Conservation (phyloP, 1,284 basidiomycete species). For the Cryptococcus sp. region DNA sequence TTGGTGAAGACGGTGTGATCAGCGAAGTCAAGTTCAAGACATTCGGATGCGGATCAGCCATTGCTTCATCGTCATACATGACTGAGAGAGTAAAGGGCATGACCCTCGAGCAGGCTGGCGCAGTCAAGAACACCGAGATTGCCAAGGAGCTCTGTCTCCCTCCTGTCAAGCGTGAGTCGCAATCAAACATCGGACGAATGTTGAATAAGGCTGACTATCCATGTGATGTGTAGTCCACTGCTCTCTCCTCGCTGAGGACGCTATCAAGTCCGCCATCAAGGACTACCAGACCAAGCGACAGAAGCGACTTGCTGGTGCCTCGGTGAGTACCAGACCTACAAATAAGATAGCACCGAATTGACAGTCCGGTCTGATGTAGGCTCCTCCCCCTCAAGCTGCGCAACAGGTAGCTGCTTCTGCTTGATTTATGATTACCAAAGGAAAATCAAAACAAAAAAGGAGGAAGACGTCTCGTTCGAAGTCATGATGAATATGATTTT, state of each 20-base stretch:
- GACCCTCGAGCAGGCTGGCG: conserved; percentile 87
- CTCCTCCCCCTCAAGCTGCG: conserved; percentile 2
- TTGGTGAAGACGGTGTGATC: conserved; percentile 87
- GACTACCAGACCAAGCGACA: conserved; percentile 82
- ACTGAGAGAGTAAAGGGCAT: conserved; percentile 97
- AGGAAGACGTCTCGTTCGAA: background rate
- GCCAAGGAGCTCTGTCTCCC: conserved; percentile 94
- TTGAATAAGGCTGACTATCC: background rate
- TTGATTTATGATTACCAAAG: background rate
- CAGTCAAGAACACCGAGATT: conserved; percentile 99
- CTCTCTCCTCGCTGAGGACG: conserved; percentile 95
- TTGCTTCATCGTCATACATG: conserved; percentile 95
- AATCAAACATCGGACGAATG: conserved; percentile 31
- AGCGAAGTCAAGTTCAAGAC: conserved; percentile 99
- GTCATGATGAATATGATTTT: background rate
- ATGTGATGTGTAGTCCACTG: conserved; percentile 53
- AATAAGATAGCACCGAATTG: too few relatives aligned
- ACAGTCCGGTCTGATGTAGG: background rate
- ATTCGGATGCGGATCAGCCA: conserved; percentile 86
- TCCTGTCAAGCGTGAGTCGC: conserved; percentile 92
- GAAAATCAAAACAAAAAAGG: background rate
- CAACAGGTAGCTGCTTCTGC: background rate
- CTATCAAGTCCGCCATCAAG: conserved; percentile 89
- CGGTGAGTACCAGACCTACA: conserved; percentile 10
- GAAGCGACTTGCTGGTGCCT: conserved; percentile 43